These are phyloP conservation scores for Symbiodinium pilosum DNA, from an alignment of 73 alveolate genomes.

Conservation along the genomic window DNA sequence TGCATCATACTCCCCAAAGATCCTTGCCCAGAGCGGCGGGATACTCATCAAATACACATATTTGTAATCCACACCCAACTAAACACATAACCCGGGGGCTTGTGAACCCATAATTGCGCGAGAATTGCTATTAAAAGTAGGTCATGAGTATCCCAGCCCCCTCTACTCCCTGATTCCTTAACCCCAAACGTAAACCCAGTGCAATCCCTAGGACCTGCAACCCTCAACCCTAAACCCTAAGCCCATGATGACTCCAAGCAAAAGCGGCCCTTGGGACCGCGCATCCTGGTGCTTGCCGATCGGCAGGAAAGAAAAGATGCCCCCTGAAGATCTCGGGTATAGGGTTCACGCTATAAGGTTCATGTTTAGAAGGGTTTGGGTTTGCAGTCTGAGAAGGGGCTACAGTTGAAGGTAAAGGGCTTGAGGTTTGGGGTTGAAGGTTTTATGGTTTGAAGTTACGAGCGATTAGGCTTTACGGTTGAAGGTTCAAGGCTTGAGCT, in stretches of 20 bases:
- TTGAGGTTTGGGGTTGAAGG: neutral
- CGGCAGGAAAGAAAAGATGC: constrained; percentile 82
- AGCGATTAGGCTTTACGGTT: neutral
- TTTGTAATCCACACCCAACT: no score
- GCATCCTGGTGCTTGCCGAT: constrained; percentile 48
- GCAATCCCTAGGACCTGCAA: no score
- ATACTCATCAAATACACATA: no score
- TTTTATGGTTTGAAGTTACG: neutral
- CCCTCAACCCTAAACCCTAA: neutral
- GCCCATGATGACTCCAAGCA: neutral
- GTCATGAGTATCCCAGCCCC: neutral
- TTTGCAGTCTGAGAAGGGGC: neutral
- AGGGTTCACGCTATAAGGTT: neutral
- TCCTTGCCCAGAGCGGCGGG: no score
- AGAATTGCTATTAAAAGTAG: neutral
- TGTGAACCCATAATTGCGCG: no score
- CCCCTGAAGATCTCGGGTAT: neutral
- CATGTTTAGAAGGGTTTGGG: neutral
- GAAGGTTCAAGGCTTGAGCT: no score
- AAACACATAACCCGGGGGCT: no score
- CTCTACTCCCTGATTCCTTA: no score
- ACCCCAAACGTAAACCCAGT: no score
- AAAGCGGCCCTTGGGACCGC: neutral
- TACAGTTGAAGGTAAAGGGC: neutral
- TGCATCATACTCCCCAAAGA: no score